phyloP scores from a whole-genome alignment of 2,329 filamentous ascomycete species.

The Rutstroemia sydowiana region DNA sequence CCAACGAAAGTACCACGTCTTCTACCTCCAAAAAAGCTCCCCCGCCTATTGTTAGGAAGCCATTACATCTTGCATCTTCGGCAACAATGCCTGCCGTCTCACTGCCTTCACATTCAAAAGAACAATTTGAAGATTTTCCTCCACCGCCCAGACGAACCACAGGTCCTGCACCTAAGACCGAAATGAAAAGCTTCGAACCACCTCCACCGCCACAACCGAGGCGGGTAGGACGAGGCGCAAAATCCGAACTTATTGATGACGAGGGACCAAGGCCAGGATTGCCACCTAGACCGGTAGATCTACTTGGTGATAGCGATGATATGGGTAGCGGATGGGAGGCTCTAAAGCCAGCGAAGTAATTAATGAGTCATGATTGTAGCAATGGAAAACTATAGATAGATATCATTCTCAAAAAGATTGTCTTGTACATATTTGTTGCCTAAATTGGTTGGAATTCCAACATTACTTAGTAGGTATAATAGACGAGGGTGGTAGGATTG shows the following conservation, averaged over 20 bases:
- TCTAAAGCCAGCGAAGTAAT: constrained; percentile 19
- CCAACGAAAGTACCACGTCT: constrained; percentile 21
- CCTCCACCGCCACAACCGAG: constrained; percentile 24
- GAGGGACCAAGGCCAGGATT: constrained; percentile 21
- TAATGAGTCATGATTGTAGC: neutral
- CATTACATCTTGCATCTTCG: constrained; percentile 25
- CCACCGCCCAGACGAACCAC: constrained; percentile 21
- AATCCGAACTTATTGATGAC: neutral
- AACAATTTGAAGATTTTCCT: constrained; percentile 14
- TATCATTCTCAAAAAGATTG: neutral
- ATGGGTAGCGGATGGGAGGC: constrained; percentile 25
- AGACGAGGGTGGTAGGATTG: no score
- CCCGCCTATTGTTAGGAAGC: constrained; percentile 27
- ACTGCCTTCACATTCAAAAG: constrained; percentile 11
- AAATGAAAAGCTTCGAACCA: constrained; percentile 12
- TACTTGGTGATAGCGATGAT: constrained; percentile 23
- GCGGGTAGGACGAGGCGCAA: constrained; percentile 11
- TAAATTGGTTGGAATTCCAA: no score
- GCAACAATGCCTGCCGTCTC: constrained; percentile 17
- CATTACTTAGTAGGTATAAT: no score
- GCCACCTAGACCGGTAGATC: constrained; percentile 24
- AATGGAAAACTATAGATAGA: neutral
- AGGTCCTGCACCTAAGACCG: constrained; percentile 9
- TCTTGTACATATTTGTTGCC: neutral
- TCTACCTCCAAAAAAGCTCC: constrained; percentile 28